phyloP scores from a whole-genome alignment of 495 filamentous ascomycete genomes.

The Staphylotrichum longicolle region DNA sequence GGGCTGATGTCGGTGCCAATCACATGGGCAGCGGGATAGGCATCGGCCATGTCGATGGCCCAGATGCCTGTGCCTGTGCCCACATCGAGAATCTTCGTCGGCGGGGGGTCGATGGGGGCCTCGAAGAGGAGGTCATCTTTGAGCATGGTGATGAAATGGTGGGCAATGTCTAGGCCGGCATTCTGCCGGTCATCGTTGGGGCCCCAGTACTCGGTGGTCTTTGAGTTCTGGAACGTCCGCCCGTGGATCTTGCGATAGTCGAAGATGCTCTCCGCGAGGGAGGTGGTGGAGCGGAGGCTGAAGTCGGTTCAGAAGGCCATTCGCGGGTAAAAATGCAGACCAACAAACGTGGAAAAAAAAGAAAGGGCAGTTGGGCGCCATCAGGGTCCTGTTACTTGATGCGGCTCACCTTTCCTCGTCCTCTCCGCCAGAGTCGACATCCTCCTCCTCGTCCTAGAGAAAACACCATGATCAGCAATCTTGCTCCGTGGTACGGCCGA shows the following conservation, averaged over 20 bases:
- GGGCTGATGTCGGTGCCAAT: constrained; percentile 5
- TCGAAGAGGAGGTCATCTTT: constrained; percentile 27
- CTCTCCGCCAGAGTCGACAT: too few relatives aligned
- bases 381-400: too few relatives aligned
- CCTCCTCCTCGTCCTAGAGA: too few relatives aligned
- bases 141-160: constrained; percentile 37
- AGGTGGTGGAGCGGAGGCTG: constrained; percentile 9
- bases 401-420: too few relatives aligned
- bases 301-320: too few relatives aligned
- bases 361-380: too few relatives aligned
- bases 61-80: constrained; percentile 46
- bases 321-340: too few relatives aligned
- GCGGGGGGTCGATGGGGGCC: constrained; percentile 50
- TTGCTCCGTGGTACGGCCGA: too few relatives aligned
- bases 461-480: too few relatives aligned
- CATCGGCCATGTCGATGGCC: constrained; percentile 5
- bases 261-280: constrained; percentile 34
- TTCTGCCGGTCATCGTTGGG: constrained; percentile 39
- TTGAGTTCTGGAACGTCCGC: constrained; percentile 28
- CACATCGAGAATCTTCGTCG: constrained; percentile 53
- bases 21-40: not conserved
- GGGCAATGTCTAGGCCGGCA: constrained; percentile 37
- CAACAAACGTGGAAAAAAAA: too few relatives aligned
- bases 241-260: constrained; percentile 31
- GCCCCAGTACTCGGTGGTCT: constrained; percentile 22